Evolutionary conservation across 192 early-diverging fungal species (phyloP), one percentile per base, ranked within the genome.

Genomic region (Fimicolochytrium jonesii): DNA sequence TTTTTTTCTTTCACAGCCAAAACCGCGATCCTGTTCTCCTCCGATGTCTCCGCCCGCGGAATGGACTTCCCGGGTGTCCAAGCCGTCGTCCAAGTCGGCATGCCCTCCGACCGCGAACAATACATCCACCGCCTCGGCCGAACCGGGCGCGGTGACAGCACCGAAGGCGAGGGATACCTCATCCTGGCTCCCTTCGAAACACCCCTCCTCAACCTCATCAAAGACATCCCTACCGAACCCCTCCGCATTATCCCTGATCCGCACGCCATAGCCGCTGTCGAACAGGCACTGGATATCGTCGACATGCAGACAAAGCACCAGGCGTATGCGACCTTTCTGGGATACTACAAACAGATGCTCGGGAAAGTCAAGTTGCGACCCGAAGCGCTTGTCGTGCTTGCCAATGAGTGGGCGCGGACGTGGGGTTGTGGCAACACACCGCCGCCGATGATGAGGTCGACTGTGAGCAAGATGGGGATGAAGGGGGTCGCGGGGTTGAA

Each of bases 91-190:
- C 92, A 97, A 71, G 70, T 90, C 33, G 71, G 66, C 5, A 75
- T 91, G 0, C 88, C 93, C 15, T 78, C 83, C 6, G 75, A 80
- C 33, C 65, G 82, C 28, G 93, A 93, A 72, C 91, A 94, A 62
- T 79, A 74, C 57, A 71, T 75, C 47, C 71, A 73, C 50, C 66
- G 95, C 48, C 93, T 95, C 63, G 95, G 95, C 33, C 87, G 95
- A 58, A 98, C 95, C 5, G 95, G 89, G 6, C 86, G 95, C 61
- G 95, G 90, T 55, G 93, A n/a, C n/a, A 94, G 96, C 47, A 88
- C 87, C 68, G 89, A 79, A 68, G 93, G 96, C 44, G 82, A 78
- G 41, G 86, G 89, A 23, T 66, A 92, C 22, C 68, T 92, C 23
- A 30, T 97, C 51, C 69, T 95, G 20, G 77, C 83, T 36, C 83